Percentiles rank a stretch among this genome's conserved stretches.
These are phyloP conservation scores for Pleurozium schreberi DNA, from an alignment of 225 moss, liverwort and hornwort genomes.

Conservation along the genomic window DNA sequence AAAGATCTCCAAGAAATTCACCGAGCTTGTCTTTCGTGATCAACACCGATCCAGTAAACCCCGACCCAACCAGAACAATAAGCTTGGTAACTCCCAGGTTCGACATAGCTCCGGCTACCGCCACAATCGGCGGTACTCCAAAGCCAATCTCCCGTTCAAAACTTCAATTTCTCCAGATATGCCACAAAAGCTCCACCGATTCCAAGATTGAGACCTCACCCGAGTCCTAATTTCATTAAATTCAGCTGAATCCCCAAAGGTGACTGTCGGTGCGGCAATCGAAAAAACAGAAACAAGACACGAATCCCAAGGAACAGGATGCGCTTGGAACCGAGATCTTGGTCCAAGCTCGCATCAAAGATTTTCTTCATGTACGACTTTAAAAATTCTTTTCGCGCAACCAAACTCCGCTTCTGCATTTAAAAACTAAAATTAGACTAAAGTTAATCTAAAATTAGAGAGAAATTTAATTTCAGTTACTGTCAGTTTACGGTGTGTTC, in stretches of 20 bases:
- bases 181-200: neutral
- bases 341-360: neutral
- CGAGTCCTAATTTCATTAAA: neutral
- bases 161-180: neutral
- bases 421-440: neutral
- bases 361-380: neutral
- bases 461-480: neutral
- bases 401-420: neutral
- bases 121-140: neutral
- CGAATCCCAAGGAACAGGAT: neutral
- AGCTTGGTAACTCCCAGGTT: slow-evolving; percentile 7
- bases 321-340: neutral
- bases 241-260: neutral
- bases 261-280: neutral
- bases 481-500: neutral
- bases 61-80: slow-evolving; percentile 19
- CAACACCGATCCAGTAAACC: slow-evolving; percentile 45
- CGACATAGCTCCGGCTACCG: neutral
- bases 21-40: slow-evolving; percentile 49
- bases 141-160: neutral
- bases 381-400: too few species aligned
- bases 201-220: neutral
- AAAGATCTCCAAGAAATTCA: slow-evolving; percentile 54
- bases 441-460: neutral
- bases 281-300: neutral